These are phyloP conservation scores for Ogataea corticis DNA, from an alignment of 805 yeast genomes.

Conservation along the genomic window DNA sequence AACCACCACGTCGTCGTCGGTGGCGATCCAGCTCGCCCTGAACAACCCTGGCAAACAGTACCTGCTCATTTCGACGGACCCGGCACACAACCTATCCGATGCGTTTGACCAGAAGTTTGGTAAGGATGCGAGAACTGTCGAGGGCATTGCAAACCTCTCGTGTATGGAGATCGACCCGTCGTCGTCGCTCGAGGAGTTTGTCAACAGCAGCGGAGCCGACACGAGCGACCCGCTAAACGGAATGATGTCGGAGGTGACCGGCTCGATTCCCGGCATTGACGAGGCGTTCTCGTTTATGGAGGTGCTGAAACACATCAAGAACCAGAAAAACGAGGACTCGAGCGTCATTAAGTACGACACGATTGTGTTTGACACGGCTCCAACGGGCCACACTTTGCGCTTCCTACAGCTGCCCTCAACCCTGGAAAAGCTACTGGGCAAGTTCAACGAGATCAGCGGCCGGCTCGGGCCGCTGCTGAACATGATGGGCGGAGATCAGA, in stretches of 20 bases:
- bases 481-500: constrained; percentile 66
- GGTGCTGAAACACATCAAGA: constrained; percentile 93
- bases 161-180: constrained; percentile 99
- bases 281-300: constrained; percentile 98
- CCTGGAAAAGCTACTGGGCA: constrained; percentile 80
- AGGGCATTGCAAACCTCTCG: constrained; percentile 82
- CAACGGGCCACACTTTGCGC: constrained; percentile 97
- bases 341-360: constrained; percentile 64
- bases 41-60: constrained; percentile 78
- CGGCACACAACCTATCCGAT: constrained; percentile 96
- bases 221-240: constrained; percentile 64
- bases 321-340: constrained; percentile 45
- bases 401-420: constrained; percentile 94
- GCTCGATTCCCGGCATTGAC: constrained; percentile 96
- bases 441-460: constrained; percentile 83
- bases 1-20: constrained; percentile 94
- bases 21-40: constrained; percentile 90
- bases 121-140: constrained; percentile 92
- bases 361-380: constrained; percentile 98
- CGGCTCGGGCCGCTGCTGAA: constrained; percentile 89
- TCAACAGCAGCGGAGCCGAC: constrained; percentile 39
- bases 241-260: constrained; percentile 87
- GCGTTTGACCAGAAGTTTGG: constrained; percentile 98
- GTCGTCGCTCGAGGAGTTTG: constrained; percentile 85
- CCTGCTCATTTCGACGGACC: constrained; percentile 92